These are phyloP conservation scores for Schizophyllum amplum DNA, from an alignment of 1,284 basidiomycete species.

Conservation along the genomic window DNA sequence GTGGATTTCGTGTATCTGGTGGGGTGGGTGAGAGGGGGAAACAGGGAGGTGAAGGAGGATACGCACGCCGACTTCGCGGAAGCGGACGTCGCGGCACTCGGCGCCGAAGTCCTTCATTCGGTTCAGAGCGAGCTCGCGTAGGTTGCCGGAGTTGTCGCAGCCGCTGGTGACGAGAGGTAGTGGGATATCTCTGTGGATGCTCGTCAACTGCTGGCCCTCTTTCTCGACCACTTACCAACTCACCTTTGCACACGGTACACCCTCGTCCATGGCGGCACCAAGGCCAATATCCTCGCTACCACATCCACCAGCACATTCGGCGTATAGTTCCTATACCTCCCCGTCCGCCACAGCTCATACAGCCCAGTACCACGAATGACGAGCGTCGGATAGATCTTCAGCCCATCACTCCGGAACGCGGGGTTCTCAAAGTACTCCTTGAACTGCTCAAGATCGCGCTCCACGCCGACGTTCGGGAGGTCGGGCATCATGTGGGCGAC, in stretches of 20 bases:
- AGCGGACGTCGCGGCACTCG: slow-evolving; percentile 95
- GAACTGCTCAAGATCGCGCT: slow-evolving; percentile 98
- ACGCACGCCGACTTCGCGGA: slow-evolving; percentile 94
- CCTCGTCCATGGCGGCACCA: slow-evolving; percentile 98
- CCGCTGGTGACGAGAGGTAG: slow-evolving; percentile 93
- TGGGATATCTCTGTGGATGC: slow-evolving; percentile 75
- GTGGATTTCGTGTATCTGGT: slow-evolving; percentile 95
- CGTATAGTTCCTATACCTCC: slow-evolving; percentile 98
- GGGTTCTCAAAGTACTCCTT: slow-evolving; percentile 99
- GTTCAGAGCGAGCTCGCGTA: slow-evolving; percentile 92
- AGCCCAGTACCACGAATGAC: slow-evolving; percentile 97
- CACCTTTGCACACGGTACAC: slow-evolving; percentile 96
- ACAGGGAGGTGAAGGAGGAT: slow-evolving; percentile 1
- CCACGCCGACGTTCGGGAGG: slow-evolving; percentile 94
- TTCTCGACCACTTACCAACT: slow-evolving; percentile 2
- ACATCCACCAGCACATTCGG: slow-evolving; percentile 97
- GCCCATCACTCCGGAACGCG: slow-evolving; percentile 91
- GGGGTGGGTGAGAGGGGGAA: slow-evolving; percentile 5
- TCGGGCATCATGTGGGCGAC: slow-evolving; percentile 99
- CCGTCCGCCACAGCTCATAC: slow-evolving; percentile 95
- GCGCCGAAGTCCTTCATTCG: slow-evolving; percentile 99
- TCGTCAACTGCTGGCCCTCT: slow-evolving; percentile 5
- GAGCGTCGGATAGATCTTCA: slow-evolving; percentile 98
- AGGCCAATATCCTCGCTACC: slow-evolving; percentile 90
- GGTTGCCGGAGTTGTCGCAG: slow-evolving; percentile 95